Conservation (phyloP, 352 stramenopile genomes). For the Pythium coloratum region DNA sequence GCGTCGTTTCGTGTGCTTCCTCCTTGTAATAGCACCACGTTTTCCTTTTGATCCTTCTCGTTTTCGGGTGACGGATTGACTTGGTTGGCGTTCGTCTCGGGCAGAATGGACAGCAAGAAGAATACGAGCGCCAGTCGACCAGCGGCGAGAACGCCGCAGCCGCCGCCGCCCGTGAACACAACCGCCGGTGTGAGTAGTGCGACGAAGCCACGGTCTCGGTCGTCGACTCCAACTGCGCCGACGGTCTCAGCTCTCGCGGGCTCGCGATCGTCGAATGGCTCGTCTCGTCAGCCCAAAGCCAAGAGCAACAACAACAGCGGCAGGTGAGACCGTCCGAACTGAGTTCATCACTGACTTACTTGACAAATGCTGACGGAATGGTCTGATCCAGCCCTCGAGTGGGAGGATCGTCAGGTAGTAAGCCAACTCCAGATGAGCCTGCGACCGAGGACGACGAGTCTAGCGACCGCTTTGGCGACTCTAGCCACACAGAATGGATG, state of each 20-base stretch:
- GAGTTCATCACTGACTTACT: too few species aligned
- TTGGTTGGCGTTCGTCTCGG: background rate
- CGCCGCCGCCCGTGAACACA: conserved; percentile 7
- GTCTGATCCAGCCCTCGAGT: conserved; percentile 7
- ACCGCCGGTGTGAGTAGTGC: background rate
- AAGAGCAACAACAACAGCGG: conserved; percentile 12
- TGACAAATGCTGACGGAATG: background rate
- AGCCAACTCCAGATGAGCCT: conserved; percentile 3
- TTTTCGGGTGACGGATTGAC: background rate
- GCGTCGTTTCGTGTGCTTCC: conserved; percentile 10
- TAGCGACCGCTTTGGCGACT: conserved; percentile 2
- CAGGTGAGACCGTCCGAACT: conserved; percentile 1
- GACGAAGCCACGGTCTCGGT: conserved; percentile 10
- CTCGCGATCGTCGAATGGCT: background rate
- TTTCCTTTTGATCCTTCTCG: background rate
- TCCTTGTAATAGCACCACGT: conserved; percentile 1
- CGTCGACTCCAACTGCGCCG: conserved; percentile 5
- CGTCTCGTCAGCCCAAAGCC: conserved; percentile 1
- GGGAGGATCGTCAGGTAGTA: background rate
- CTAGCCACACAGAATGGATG: conserved; percentile 15
- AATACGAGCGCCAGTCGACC: background rate
- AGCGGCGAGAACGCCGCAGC: conserved; percentile 18
- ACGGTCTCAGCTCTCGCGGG: background rate
- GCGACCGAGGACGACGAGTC: conserved; percentile 18
- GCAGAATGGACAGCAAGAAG: conserved; percentile 9